Base-by-base conservation (phyloP, 106 monocot species). In the Vanilla planifolia region DNA sequence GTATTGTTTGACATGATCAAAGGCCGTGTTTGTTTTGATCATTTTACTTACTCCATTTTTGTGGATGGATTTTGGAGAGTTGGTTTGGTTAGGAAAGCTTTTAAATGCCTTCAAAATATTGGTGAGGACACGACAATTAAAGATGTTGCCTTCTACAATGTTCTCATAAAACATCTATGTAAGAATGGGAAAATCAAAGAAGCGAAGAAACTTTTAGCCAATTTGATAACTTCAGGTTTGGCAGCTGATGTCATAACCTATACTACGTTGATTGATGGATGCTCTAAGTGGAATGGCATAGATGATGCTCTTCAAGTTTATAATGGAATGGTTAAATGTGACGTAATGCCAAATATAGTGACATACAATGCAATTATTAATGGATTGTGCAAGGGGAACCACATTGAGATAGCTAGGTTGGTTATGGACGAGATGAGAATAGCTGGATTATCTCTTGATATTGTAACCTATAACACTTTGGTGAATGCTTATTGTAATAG, bases 311-410 rank as follows among this genome's bases (percentile, higher is more conserved):
- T 78, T 19, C 40, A 41, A 15, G 32, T 51, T 25, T 78, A 78
- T 51, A 63, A 78, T 58, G 41, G 15, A 41, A 72, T 78, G 72
- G 48, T 68, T 2, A 64, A 56, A 40, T 53, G 51, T 35, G 72
- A 72, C 13, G 27, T 34, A 4, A 67, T 10, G 33, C 78, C 72
- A 30, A 73, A 72, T 63, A 32, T 67, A 11, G 50, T 78, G 15
- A 68, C 72, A 20, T 78, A 73, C 27, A 78, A 78, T 72, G 33
- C 72, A 9, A 35, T 78, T 34, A 3, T 78, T 30, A 22, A 78
- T 59, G 76, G 76, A 33, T 61, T 77, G 30, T 77, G 66, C 50
- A 60, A 71, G 24, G 35, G 14, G n/a, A 71, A 56, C 29, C 62
- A 24, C 14, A 33, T 67, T 11, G 62, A 72, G 21, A 4, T 56